Conservation (phyloP, 352 stramenopile species). For the Pythium rhizo-oryzae region DNA sequence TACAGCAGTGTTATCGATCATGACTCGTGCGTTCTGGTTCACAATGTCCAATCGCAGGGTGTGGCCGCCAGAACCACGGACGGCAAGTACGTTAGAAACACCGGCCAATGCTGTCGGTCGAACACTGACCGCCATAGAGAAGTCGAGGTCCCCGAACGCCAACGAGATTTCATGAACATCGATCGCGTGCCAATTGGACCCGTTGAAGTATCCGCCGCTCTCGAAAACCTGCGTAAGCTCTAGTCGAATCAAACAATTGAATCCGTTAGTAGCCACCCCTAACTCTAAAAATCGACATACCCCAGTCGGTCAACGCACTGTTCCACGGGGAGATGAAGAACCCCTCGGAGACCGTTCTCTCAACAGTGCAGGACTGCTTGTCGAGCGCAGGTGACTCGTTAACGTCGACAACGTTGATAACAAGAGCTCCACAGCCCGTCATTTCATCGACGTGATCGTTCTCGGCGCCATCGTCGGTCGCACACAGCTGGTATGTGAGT, state of each 20-base stretch:
- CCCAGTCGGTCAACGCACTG: not conserved
- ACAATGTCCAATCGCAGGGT: slow-evolving; percentile 1
- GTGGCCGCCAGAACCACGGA: not conserved
- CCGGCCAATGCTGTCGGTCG: not conserved
- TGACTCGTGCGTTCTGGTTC: not conserved
- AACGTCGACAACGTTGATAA: slow-evolving; percentile 38
- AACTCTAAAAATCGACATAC: too few species aligned
- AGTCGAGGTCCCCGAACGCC: slow-evolving; percentile 53
- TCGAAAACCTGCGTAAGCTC: slow-evolving; percentile 1
- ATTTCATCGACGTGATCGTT: slow-evolving; percentile 51
- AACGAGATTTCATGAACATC: slow-evolving; percentile 11
- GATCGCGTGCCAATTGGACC: not conserved
- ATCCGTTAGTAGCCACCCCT: too few species aligned
- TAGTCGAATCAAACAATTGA: not conserved
- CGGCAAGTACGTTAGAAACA: not conserved
- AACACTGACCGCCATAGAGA: slow-evolving; percentile 41
- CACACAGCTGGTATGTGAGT: slow-evolving; percentile 43
- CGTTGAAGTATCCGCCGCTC: slow-evolving; percentile 26
- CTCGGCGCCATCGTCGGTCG: slow-evolving; percentile 48
- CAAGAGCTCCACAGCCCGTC: slow-evolving; percentile 46
- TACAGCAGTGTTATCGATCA: slow-evolving; percentile 4
- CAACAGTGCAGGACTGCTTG: not conserved
- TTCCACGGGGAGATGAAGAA: slow-evolving; percentile 18
- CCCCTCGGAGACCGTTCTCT: slow-evolving; percentile 19
- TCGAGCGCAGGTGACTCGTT: slow-evolving; percentile 44